These are phyloP conservation scores for Pythium myriotylum DNA, from an alignment of 352 stramenopile species.

Conservation along the genomic window DNA sequence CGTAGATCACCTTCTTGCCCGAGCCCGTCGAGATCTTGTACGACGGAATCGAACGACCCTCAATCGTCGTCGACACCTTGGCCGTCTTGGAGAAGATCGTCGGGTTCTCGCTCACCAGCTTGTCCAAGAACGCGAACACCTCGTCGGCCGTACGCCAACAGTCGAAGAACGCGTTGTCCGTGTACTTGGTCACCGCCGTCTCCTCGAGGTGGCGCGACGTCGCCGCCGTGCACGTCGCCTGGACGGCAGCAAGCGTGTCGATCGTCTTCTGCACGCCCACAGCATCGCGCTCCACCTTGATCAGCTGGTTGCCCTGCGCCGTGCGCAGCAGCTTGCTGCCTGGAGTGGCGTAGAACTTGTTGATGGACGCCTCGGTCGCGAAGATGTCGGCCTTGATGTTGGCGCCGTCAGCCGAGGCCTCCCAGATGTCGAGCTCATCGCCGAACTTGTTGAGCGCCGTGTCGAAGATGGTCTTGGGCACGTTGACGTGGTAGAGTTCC, in stretches of 20 bases:
- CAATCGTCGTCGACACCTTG: constrained; percentile 29
- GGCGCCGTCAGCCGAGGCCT: constrained; percentile 9
- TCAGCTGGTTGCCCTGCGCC: constrained; percentile 14
- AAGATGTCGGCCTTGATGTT: constrained; percentile 35
- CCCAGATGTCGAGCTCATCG: constrained; percentile 32
- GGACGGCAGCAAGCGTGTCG: constrained; percentile 2
- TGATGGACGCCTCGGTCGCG: constrained; percentile 23
- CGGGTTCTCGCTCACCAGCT: constrained; percentile 32
- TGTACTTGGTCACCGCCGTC: constrained; percentile 28
- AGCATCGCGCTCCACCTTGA: constrained; percentile 16
- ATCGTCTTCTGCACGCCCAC: constrained; percentile 17
- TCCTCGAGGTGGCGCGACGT: constrained; percentile 24
- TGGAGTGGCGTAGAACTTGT: constrained; percentile 27
- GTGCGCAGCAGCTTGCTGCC: constrained; percentile 17
- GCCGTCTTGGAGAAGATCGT: constrained; percentile 30
- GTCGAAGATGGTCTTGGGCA: constrained; percentile 33
- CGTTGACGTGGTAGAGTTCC: constrained; percentile 39
- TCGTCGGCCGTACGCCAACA: constrained; percentile 36
- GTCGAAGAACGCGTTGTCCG: constrained; percentile 39
- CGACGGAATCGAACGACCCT: constrained; percentile 28
- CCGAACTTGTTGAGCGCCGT: constrained; percentile 24
- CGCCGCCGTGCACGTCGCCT: constrained; percentile 13
- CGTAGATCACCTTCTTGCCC: constrained; percentile 31
- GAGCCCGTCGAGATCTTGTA: constrained; percentile 35
- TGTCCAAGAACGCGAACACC: constrained; percentile 32